phyloP scores from a whole-genome alignment of 106 monocot species.

The Acorus calamus region DNA sequence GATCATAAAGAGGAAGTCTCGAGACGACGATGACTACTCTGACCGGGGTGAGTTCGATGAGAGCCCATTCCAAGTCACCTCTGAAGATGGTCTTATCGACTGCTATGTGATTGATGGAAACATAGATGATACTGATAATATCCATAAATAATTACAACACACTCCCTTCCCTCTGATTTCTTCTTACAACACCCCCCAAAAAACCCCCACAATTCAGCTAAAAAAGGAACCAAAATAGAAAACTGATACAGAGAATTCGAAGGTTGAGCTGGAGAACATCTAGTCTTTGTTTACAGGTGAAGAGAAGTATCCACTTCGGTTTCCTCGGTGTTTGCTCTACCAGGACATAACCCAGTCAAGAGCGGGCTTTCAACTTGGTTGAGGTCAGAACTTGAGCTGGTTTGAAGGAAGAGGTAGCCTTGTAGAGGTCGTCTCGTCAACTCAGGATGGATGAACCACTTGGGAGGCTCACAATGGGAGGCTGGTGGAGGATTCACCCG shows the following conservation, averaged over 20 bases:
- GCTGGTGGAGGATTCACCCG: too few species aligned
- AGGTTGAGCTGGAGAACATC: background rate
- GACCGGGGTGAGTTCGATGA: too few species aligned
- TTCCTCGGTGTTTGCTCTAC: background rate
- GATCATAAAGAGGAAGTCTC: conserved; percentile 50
- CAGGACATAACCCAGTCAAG: conserved; percentile 5
- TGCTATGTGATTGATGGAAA: background rate
- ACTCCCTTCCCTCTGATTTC: too few species aligned
- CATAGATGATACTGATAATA: background rate
- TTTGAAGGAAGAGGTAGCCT: background rate
- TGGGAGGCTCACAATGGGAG: conserved; percentile 8
- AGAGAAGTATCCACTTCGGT: conserved; percentile 68
- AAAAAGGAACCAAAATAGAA: too few species aligned
- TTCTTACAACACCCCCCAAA: too few species aligned
- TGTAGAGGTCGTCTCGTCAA: background rate
- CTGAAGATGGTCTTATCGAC: background rate
- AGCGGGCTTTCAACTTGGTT: background rate
- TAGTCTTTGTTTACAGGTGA: conserved; percentile 40
- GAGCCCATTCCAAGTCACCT: background rate
- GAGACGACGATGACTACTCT: conserved; percentile 1
- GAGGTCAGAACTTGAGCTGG: background rate
- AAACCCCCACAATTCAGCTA: too few species aligned
- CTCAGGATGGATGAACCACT: conserved; percentile 46
- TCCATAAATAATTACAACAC: background rate
- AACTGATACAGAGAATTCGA: too few species aligned